phyloP scores from a whole-genome alignment of 352 stramenopile species.

The Phytophthora pini region DNA sequence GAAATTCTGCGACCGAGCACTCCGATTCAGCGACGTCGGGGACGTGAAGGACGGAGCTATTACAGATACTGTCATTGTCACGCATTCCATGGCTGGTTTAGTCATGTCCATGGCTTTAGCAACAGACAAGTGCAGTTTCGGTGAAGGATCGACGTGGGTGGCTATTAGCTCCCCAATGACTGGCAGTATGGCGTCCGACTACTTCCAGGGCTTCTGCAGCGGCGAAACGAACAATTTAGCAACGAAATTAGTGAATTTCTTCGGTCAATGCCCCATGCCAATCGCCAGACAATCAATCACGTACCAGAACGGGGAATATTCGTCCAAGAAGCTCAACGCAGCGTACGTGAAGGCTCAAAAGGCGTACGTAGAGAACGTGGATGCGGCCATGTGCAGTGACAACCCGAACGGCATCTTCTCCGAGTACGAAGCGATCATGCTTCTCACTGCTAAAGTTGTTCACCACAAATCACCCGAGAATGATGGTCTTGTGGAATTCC shows the following conservation, averaged over 20 bases:
- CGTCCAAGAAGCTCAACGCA: constrained; percentile 20
- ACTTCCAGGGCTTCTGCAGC: constrained; percentile 36
- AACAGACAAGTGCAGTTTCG: constrained; percentile 32
- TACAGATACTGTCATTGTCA: constrained; percentile 31
- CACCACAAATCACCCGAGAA: constrained; percentile 40
- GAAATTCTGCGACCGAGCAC: constrained; percentile 27
- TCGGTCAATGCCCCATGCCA: constrained; percentile 44
- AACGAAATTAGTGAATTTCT: constrained; percentile 18
- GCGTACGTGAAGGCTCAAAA: constrained; percentile 39
- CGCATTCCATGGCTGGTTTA: constrained; percentile 27
- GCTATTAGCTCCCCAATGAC: constrained; percentile 32
- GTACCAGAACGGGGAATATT: constrained; percentile 40
- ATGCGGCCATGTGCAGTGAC: constrained; percentile 47
- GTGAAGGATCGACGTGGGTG: constrained; percentile 34
- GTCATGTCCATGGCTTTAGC: constrained; percentile 28
- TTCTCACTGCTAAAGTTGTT: constrained; percentile 21
- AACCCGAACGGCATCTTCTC: constrained; percentile 42
- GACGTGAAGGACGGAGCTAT: background rate
- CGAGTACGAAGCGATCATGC: constrained; percentile 26
- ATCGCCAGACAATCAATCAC: constrained; percentile 19
- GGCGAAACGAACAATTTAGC: constrained; percentile 17
- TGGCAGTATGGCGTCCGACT: constrained; percentile 40
- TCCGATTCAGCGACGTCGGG: constrained; percentile 20
- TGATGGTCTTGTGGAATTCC: constrained; percentile 51
- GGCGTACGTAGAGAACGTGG: constrained; percentile 41